These are phyloP conservation scores for Trichoderma afroharzianum DNA, from an alignment of 2,329 filamentous ascomycete genomes.

Conservation along the genomic window DNA sequence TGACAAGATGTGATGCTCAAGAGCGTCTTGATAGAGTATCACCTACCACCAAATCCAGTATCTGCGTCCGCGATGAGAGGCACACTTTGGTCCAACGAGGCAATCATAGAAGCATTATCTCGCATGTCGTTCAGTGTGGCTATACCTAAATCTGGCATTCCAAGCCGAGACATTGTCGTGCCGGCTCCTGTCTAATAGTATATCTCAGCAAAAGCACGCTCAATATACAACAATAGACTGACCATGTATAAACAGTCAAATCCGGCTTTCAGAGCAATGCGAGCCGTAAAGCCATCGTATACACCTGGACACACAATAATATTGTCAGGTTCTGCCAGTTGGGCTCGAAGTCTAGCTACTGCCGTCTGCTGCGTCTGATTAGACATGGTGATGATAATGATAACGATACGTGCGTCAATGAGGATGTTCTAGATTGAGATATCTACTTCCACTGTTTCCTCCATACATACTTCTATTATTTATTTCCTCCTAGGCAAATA, in stretches of 20 bases:
- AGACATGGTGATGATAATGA: not conserved
- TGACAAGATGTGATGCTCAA: not conserved
- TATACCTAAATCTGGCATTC: constrained; percentile 61
- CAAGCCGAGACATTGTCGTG: constrained; percentile 57
- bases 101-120: constrained; percentile 62
- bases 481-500: not conserved
- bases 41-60: constrained; percentile 50
- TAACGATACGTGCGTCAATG: not conserved
- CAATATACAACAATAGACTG: constrained; percentile 21
- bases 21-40: not conserved
- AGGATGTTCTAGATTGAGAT: not conserved
- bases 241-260: constrained; percentile 68
- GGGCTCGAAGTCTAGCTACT: constrained; percentile 16
- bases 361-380: constrained; percentile 2
- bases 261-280: constrained; percentile 59
- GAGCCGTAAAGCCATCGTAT: constrained; percentile 64
- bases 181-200: constrained; percentile 55
- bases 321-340: constrained; percentile 36
- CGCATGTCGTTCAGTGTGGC: constrained; percentile 61
- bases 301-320: constrained; percentile 61
- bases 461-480: not conserved
- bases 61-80: constrained; percentile 62
- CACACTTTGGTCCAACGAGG: constrained; percentile 49
- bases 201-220: not conserved
- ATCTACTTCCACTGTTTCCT: not conserved